Conservation (phyloP, 495 filamentous ascomycete species). For the Lentithecium fluviatile region DNA sequence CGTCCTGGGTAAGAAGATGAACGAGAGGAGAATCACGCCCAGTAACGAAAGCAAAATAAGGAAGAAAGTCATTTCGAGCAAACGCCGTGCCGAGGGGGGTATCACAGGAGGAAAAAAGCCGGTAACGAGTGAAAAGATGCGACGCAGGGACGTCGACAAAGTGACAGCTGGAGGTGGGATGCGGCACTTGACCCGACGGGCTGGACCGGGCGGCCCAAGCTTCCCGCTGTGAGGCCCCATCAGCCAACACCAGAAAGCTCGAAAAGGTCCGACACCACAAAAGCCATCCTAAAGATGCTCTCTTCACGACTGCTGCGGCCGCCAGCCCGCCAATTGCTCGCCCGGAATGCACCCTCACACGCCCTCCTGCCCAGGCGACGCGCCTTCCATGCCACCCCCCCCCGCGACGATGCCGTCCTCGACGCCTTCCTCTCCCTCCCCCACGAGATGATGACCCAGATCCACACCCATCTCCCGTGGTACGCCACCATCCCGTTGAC, state of each 20-base stretch:
- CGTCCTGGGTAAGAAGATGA: slow-evolving; percentile 33
- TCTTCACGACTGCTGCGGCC: slow-evolving; percentile 22
- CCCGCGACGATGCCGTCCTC: slow-evolving; percentile 3
- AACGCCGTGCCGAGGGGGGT: background rate
- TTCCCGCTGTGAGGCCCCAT: background rate
- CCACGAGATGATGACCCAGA: slow-evolving; percentile 10
- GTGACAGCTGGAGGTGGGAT: background rate
- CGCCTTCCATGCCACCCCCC: slow-evolving; percentile 31
- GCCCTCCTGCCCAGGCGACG: background rate
- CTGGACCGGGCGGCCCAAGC: background rate
- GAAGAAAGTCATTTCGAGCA: slow-evolving; percentile 26
- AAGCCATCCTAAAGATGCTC: slow-evolving; percentile 5
- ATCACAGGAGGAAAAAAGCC: slow-evolving; percentile 3
- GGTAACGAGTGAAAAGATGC: background rate
- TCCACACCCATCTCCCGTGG: slow-evolving; percentile 29
- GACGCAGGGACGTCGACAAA: background rate
- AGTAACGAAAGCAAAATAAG: slow-evolving; percentile 40
- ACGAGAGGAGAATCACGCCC: slow-evolving; percentile 12
- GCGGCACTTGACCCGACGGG: background rate
- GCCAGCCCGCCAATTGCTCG: slow-evolving; percentile 17
- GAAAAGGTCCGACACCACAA: background rate
- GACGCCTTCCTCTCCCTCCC: slow-evolving; percentile 16
- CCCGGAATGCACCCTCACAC: background rate
- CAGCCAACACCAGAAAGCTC: background rate
- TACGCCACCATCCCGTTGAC: slow-evolving; percentile 25